These are phyloP conservation scores for Torulaspora delbrueckii DNA, from an alignment of 805 yeast species.

Conservation along the genomic window DNA sequence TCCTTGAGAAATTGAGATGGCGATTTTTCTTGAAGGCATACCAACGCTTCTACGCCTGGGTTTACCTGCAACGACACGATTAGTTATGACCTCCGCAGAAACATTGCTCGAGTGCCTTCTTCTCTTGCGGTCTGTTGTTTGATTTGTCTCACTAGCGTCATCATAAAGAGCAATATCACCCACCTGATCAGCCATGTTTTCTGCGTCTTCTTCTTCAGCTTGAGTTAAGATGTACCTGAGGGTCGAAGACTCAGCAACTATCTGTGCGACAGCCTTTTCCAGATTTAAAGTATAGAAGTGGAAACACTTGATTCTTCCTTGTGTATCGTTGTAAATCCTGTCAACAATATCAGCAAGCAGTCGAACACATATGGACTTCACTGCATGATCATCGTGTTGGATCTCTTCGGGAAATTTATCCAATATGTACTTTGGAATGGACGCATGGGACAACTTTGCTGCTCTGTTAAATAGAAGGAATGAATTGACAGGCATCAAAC, in stretches of 20 bases:
- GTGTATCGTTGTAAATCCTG: conserved; percentile 48
- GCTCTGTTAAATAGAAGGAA: conserved; percentile 79
- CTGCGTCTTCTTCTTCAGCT: conserved; percentile 37
- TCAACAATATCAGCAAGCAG: conserved; percentile 60
- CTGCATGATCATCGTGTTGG: conserved; percentile 70
- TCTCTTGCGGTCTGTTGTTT: conserved; percentile 23
- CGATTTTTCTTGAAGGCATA: conserved; percentile 46
- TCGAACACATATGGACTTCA: conserved; percentile 78
- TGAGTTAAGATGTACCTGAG: conserved; percentile 46
- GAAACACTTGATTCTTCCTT: conserved; percentile 65
- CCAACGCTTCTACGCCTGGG: conserved; percentile 23
- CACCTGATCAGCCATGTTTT: conserved; percentile 25
- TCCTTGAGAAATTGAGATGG: conserved; percentile 77
- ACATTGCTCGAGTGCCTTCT: conserved; percentile 32
- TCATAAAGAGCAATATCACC: conserved; percentile 34
- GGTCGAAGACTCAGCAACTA: conserved; percentile 58
- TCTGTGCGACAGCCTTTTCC: conserved; percentile 86
- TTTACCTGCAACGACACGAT: conserved; percentile 38
- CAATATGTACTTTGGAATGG: conserved; percentile 57
- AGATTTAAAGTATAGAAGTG: conserved; percentile 91
- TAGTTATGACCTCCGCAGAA: conserved; percentile 37
- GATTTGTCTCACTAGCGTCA: conserved; percentile 11
- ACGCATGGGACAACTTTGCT: conserved; percentile 81
- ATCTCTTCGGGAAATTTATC: conserved; percentile 50
- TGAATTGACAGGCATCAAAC: conserved; percentile 87